A percentile compares a stretch with the other conserved stretches of the same genome.
Conservation (phyloP, 2,329 filamentous ascomycete genomes). For the Didymella segeticola region DNA sequence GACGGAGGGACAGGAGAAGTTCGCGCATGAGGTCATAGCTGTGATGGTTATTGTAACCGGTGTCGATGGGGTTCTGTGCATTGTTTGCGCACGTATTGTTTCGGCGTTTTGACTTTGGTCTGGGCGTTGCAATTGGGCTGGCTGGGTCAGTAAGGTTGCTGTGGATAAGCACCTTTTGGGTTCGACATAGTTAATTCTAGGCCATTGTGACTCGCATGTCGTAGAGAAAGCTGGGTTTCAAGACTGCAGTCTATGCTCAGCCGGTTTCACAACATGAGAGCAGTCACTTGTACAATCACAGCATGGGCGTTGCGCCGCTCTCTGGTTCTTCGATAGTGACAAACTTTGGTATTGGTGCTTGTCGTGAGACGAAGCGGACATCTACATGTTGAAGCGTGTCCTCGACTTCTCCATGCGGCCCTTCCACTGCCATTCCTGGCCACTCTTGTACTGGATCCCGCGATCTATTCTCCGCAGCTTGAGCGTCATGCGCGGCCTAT, state of each 20-base stretch:
- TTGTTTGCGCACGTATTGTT: slow-evolving; percentile 7
- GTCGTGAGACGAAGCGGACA: background rate
- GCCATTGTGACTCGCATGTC: background rate
- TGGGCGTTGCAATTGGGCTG: slow-evolving; percentile 4
- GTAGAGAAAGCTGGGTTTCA: too few relatives aligned
- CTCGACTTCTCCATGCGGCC: slow-evolving; percentile 91
- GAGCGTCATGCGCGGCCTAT: slow-evolving; percentile 68
- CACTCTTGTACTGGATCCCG: slow-evolving; percentile 77
- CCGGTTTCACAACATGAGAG: too few relatives aligned
- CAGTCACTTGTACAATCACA: too few relatives aligned
- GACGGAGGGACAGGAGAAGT: background rate
- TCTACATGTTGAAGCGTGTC: slow-evolving; percentile 87
- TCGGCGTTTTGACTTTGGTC: slow-evolving; percentile 3
- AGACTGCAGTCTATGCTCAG: too few relatives aligned
- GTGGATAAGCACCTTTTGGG: background rate
- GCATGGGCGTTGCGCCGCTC: too few relatives aligned
- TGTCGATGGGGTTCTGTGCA: background rate
- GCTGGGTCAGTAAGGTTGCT: background rate
- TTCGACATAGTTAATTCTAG: slow-evolving; percentile 1
- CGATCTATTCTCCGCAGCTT: slow-evolving; percentile 92
- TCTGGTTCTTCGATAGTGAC: background rate
- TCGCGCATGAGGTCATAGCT: background rate
- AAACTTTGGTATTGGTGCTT: background rate
- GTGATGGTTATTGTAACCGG: background rate
- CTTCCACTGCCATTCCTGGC: slow-evolving; percentile 96